Conservation (phyloP, 2,329 filamentous ascomycete species). For the Thermomyces lanuginosus region DNA sequence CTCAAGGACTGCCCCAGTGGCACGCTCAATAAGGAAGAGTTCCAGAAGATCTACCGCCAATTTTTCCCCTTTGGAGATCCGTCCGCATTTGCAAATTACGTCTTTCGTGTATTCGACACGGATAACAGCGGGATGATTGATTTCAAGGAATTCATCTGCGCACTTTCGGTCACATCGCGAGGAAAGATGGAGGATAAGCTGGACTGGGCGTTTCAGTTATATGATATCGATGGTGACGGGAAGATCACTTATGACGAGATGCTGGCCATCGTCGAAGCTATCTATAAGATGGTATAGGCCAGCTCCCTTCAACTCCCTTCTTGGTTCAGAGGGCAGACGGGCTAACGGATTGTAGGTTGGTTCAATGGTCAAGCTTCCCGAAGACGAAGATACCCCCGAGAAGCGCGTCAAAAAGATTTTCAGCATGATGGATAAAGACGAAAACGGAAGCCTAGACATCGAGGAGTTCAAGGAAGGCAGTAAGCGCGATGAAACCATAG, state of each 20-base stretch:
- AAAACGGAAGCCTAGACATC: constrained; percentile 93
- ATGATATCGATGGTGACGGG: constrained; percentile 96
- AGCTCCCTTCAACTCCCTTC: constrained; percentile 3
- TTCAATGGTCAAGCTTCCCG: constrained; percentile 96
- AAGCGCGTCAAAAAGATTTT: constrained; percentile 98
- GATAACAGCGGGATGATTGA: constrained; percentile 96
- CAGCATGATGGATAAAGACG: constrained; percentile 99
- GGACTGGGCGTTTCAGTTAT: constrained; percentile 98
- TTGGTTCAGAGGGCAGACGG: neutral
- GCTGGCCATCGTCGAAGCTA: constrained; percentile 95
- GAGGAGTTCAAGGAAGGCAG: constrained; percentile 98
- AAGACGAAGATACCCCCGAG: constrained; percentile 97
- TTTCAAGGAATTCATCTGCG: constrained; percentile 99
- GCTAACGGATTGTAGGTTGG: constrained; percentile 49
- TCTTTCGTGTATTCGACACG: constrained; percentile 97
- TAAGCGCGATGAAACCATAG: constrained; percentile 97
- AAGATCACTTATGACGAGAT: constrained; percentile 99
- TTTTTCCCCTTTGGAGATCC: constrained; percentile 99
- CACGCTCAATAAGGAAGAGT: constrained; percentile 94
- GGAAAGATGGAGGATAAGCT: constrained; percentile 99
- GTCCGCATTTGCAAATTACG: constrained; percentile 93
- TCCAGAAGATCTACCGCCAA: constrained; percentile 98
- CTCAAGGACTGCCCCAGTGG: constrained; percentile 95
- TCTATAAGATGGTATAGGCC: constrained; percentile 86
- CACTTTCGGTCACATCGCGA: constrained; percentile 85